phyloP scores from a whole-genome alignment of 2,329 filamentous ascomycete species.

The Phyllosticta capitalensis region DNA sequence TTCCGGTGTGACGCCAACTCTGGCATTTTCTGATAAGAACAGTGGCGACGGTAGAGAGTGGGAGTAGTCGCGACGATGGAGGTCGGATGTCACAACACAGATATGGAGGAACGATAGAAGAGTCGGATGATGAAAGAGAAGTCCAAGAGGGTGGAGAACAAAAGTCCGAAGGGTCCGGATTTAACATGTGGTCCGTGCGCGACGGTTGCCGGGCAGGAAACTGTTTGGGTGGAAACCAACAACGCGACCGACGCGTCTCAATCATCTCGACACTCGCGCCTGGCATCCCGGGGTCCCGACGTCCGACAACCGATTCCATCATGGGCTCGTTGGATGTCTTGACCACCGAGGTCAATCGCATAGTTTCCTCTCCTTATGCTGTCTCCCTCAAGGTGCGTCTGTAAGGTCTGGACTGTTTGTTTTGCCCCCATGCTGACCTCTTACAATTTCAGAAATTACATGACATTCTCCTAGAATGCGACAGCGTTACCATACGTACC shows the following conservation, averaged over 20 bases:
- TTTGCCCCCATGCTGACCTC: background rate
- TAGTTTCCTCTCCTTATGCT: constrained; percentile 41
- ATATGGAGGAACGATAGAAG: background rate
- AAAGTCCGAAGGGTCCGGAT: background rate
- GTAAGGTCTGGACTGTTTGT: background rate
- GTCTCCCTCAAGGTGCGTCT: constrained; percentile 37
- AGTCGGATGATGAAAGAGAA: background rate
- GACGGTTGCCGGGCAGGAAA: background rate
- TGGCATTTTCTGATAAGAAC: background rate
- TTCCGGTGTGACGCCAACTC: background rate
- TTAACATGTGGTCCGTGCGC: background rate
- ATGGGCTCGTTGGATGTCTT: constrained; percentile 17
- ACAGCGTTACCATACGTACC: constrained; percentile 28
- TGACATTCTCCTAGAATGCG: constrained; percentile 23
- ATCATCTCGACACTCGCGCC: constrained; percentile 7
- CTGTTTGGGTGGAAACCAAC: background rate
- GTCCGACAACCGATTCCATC: background rate
- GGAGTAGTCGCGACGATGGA: background rate
- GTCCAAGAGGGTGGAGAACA: background rate
- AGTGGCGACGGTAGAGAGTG: background rate
- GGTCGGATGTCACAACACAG: background rate
- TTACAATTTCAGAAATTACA: constrained; percentile 25
- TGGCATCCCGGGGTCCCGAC: background rate
- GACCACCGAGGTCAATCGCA: constrained; percentile 35
- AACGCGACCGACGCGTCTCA: constrained; percentile 52